These are phyloP conservation scores for Turritis glabra DNA, from an alignment of 345 rosid species.

Conservation along the genomic window DNA sequence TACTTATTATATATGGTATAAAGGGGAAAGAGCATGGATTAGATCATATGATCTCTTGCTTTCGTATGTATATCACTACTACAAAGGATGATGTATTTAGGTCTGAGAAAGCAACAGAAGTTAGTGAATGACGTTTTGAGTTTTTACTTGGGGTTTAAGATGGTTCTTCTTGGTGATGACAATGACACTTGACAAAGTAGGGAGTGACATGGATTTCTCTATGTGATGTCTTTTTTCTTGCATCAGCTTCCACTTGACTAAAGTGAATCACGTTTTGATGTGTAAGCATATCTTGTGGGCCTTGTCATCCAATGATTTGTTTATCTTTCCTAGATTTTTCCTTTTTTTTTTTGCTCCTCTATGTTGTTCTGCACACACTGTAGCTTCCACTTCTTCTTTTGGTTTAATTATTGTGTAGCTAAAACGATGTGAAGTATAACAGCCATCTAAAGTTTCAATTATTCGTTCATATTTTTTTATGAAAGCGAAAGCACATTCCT, in stretches of 20 bases:
- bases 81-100: conserved; percentile 29
- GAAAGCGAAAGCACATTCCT: conserved; percentile 32
- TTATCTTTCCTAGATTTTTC: conserved; percentile 23
- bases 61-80: conserved; percentile 25
- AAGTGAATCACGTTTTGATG: conserved; percentile 38
- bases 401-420: conserved; percentile 26
- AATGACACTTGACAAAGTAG: conserved; percentile 47
- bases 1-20: background rate
- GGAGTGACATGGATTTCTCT: conserved; percentile 45
- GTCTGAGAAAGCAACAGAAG: conserved; percentile 28
- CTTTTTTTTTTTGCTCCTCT: conserved; percentile 1
- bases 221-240: conserved; percentile 41
- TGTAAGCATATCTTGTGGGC: conserved; percentile 41
- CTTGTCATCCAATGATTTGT: conserved; percentile 38
- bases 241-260: conserved; percentile 47
- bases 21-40: conserved; percentile 31
- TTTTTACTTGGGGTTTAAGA: conserved; percentile 27
- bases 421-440: conserved; percentile 36
- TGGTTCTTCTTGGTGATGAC: conserved; percentile 45
- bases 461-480: conserved; percentile 1
- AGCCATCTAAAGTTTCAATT: conserved; percentile 32
- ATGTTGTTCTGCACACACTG: conserved; percentile 26
- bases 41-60: conserved; percentile 30
- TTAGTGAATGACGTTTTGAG: conserved; percentile 33
- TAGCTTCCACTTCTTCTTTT: conserved; percentile 27